Evolutionary conservation across 345 rosid species (phyloP).

Genomic region (Dovyalis caffra): DNA sequence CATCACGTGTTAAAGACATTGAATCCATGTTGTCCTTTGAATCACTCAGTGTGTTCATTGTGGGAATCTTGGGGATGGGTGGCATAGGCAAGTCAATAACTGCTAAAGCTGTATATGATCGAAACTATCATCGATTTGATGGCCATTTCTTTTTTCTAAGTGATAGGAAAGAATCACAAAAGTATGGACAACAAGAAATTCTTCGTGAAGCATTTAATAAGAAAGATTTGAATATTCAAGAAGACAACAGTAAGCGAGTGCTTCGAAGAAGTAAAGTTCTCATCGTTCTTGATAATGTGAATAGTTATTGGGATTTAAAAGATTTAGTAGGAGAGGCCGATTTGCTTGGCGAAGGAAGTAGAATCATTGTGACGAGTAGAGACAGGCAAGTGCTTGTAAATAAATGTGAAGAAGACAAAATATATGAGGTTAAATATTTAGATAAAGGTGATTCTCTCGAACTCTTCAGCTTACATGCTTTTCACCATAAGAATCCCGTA

Average conservation of each 20-base stretch:
- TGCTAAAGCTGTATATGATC: neutral
- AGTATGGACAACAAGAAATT: neutral
- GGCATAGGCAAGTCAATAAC: slow-evolving; percentile 1
- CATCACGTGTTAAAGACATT: neutral
- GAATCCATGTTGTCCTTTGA: slow-evolving; percentile 3
- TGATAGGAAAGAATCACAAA: neutral
- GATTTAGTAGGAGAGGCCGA: neutral
- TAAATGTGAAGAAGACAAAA: neutral
- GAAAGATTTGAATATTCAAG: too few species aligned
- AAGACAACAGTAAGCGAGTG: too few species aligned
- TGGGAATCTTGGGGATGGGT: slow-evolving; percentile 13
- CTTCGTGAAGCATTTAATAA: neutral
- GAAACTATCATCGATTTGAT: neutral
- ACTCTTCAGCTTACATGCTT: slow-evolving; percentile 3
- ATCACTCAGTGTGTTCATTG: neutral
- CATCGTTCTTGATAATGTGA: slow-evolving; percentile 8
- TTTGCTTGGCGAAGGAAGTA: slow-evolving; percentile 9
- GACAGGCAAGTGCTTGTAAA: slow-evolving; percentile 3
- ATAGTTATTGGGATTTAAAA: neutral
- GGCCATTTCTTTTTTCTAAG: neutral
- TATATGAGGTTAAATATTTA: neutral
- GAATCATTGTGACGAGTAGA: slow-evolving; percentile 7
- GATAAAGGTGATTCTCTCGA: neutral
- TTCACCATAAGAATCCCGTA: neutral
- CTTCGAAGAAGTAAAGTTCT: neutral